Conservation (phyloP, 139 green algal genomes). For the Tetradesmus lagerheimii region DNA sequence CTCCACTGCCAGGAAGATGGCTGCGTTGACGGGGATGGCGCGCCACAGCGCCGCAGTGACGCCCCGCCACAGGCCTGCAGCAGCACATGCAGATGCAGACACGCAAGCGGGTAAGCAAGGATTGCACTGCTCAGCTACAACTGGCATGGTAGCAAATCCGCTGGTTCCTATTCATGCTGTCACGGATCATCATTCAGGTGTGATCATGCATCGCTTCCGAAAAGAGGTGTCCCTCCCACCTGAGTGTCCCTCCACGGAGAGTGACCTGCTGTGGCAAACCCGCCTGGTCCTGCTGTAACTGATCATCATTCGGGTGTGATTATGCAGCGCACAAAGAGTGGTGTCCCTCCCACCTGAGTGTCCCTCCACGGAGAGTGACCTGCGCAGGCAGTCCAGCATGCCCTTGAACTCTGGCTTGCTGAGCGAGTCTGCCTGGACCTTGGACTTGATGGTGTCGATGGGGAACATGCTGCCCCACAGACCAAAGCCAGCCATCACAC, state of each 20-base stretch:
- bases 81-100: background rate
- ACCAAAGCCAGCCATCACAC: constrained; percentile 60
- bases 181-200: too few species aligned
- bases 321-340: too few species aligned
- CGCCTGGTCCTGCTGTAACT: too few species aligned
- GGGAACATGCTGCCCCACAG: constrained; percentile 70
- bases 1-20: constrained; percentile 68
- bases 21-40: constrained; percentile 64
- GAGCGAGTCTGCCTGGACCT: constrained; percentile 61
- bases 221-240: too few species aligned
- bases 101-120: background rate
- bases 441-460: constrained; percentile 70
- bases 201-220: too few species aligned
- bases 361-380: constrained; percentile 50
- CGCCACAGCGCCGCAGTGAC: constrained; percentile 61
- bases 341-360: background rate
- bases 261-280: too few species aligned
- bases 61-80: constrained; percentile 56
- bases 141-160: too few species aligned
- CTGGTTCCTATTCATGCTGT: too few species aligned
- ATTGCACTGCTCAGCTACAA: too few species aligned
- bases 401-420: constrained; percentile 58
- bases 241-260: too few species aligned
- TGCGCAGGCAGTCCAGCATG: constrained; percentile 55
- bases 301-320: too few species aligned